Evolutionary conservation across 345 rosid species (phyloP), one percentile per base, ranked within the genome.

Genomic region (Camelina laxa): DNA sequence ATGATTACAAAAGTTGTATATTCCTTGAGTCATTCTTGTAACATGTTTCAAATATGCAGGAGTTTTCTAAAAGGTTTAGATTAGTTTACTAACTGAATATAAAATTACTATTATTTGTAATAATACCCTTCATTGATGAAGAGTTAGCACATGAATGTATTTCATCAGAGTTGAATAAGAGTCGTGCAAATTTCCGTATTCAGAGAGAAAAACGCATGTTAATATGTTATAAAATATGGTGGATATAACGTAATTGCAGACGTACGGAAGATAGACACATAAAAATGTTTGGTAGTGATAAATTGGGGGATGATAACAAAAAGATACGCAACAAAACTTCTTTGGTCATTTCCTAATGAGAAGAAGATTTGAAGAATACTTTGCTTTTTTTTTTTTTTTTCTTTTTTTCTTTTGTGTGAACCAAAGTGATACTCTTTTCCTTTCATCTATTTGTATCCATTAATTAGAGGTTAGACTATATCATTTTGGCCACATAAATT

Each of bases 341-440:
- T 44, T 56, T 56, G 65, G 58, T 73, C 49, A 36, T 33, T 73
- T 73, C 56, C 48, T 48, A 12, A 21, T 73, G 48, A 55, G 49
- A 73, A 54, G 48, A 73, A 42, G 24, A 54, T 65, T 55, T 31
- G 9, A 55, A 21, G 65, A 74, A 65, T 56, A 73, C 21, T 33
- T 73, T 42, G 21, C 13, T 54, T 72, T 33, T 7, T 14, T 47
- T 48, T 62, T 27, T 27, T 27, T 3, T 24, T 3, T 27, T 27
- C 4, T 3, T 24, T 3, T 24, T 22, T 22, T 22, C 3, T 22
- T 24, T 24, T 24, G 0, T 73, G 62, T 63, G 70, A 65, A 65
- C 71, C 71, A 64, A 73, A 73, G 57, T 55, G 15, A 65, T 55
- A 65, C 57, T 73, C 55, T 54, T 73, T 27, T 63, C n/a, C 13